Percentiles rank a stretch among this genome's conserved stretches.
These are phyloP conservation scores for Ophiostoma montium DNA, from an alignment of 2,329 filamentous ascomycete species.

Conservation along the genomic window DNA sequence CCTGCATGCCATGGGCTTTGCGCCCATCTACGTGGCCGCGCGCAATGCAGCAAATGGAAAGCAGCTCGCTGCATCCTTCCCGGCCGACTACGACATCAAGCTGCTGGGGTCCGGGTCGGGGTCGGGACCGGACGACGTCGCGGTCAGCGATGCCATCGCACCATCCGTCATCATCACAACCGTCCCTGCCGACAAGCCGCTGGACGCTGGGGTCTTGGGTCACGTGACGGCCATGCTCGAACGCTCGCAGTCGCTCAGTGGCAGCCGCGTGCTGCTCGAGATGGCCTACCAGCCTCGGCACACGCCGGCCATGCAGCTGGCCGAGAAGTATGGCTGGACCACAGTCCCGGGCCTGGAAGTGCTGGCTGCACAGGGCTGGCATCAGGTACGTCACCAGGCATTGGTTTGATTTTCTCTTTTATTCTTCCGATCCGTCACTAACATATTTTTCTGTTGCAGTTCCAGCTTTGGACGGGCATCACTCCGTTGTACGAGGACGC, in stretches of 20 bases:
- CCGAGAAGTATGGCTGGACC: slow-evolving; percentile 62
- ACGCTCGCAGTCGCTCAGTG: slow-evolving; percentile 18
- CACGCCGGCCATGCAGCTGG: slow-evolving; percentile 75
- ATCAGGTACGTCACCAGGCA: slow-evolving; percentile 49
- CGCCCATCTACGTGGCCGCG: slow-evolving; percentile 76
- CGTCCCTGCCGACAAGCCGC: slow-evolving; percentile 75
- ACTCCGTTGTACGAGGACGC: slow-evolving; percentile 57
- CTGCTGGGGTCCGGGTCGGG: slow-evolving; percentile 37
- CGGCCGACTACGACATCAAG: slow-evolving; percentile 53
- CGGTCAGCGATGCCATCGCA: slow-evolving; percentile 32
- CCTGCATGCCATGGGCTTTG: slow-evolving; percentile 68
- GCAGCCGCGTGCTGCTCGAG: slow-evolving; percentile 58
- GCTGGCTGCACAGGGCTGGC: slow-evolving; percentile 74
- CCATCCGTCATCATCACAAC: slow-evolving; percentile 73
- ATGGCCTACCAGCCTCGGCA: slow-evolving; percentile 90
- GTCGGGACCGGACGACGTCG: slow-evolving; percentile 15
- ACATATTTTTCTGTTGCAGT: slow-evolving; percentile 29
- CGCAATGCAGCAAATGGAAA: slow-evolving; percentile 57
- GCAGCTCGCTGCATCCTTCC: slow-evolving; percentile 58
- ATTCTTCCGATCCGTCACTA: background rate
- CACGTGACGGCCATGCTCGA: slow-evolving; percentile 43
- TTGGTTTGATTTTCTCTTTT: background rate
- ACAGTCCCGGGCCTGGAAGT: slow-evolving; percentile 82
- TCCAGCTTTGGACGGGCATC: slow-evolving; percentile 75
- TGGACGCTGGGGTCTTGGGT: slow-evolving; percentile 57